Evolutionary conservation across 352 stramenopile genomes (phyloP), one percentile per base, ranked within the genome.

Genomic region (Albugo candida): DNA sequence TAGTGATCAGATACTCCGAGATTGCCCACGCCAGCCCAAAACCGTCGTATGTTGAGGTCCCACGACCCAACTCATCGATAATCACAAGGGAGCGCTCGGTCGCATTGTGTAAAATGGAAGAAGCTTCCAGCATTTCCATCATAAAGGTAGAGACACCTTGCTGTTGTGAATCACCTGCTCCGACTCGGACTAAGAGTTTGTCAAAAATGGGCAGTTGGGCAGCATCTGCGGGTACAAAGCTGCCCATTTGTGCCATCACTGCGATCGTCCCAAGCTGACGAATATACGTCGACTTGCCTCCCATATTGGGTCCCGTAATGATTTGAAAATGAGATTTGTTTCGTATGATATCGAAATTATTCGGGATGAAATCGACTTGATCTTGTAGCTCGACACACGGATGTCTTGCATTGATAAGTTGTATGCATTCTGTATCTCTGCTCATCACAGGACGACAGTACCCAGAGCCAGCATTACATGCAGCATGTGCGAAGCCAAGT

Each of bases 121-220:
- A 88, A 10, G 95, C 88, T 60, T 99, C 96, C 11, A 99, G 65
- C 96, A 99, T 99, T 68, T 99, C 96, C 44, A 96, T 89, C 95
- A 99, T 99, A 61, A 99, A 99, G 13, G 95, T 99, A 11, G 91
- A 98, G 40, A 99, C 93, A 35, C 95, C 95, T 13, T 86, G 72
- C 55, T 98, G 86, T 64, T 98, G 93, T 12, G 88, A 66, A 60
- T 99, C 96, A 2, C 94, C 93, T 1, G 96, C 95, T 20, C 95
- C 95, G 5, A 99, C 91, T 13, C 95, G 83, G 27, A 96, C 92
- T 5, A 98, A 65, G 18, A 99, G 67, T 49, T 95, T 86, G 70
- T 98, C 93, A 36, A 98, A 89, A 56, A 99, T 76, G 16, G 85
- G 79, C 42, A 96, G 52, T n/a, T 72, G 83, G 2, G 94, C 95